phyloP scores from a whole-genome alignment of 768 basidiomycete species.

The Leucocoprinus birnbaumii region DNA sequence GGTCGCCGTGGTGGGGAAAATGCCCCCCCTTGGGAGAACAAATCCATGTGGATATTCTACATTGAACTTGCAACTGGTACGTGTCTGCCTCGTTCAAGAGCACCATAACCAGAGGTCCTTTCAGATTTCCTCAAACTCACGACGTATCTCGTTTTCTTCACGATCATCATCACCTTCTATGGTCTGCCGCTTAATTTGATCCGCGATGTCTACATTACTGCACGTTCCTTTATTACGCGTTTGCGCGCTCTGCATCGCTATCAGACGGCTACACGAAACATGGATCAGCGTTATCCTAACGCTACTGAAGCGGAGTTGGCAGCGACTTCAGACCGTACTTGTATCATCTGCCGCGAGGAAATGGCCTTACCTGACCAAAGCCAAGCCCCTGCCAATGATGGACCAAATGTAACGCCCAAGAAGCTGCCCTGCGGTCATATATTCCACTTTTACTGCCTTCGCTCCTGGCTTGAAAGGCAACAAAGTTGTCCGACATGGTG shows the following conservation, averaged over 20 bases:
- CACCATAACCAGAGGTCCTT: conserved; percentile 11
- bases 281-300: conserved; percentile 94
- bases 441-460: conserved; percentile 96
- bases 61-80: conserved; percentile 87
- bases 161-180: conserved; percentile 90
- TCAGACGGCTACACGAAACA: conserved; percentile 90
- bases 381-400: conserved; percentile 41
- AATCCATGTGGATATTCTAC: conserved; percentile 97
- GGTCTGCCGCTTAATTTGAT: conserved; percentile 96
- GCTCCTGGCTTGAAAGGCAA: conserved; percentile 97
- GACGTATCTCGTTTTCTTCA: conserved; percentile 92
- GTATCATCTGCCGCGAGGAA: conserved; percentile 98
- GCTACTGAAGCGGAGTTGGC: conserved; percentile 84
- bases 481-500: conserved; percentile 99
- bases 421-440: conserved; percentile 96
- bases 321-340: conserved; percentile 83
- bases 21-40: conserved; percentile 93
- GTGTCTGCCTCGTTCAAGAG: conserved; percentile 20
- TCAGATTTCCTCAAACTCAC: conserved; percentile 91
- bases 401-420: conserved; percentile 94
- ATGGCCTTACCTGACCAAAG: conserved; percentile 54
- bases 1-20: conserved; percentile 76
- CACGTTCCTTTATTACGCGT: conserved; percentile 86
- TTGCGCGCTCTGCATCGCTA: conserved; percentile 89
- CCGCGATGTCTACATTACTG: conserved; percentile 94